A percentile compares a stretch with the other conserved stretches of the same genome.
phyloP scores from a whole-genome alignment of 331 rosid species.

The Pyracantha coccinea region DNA sequence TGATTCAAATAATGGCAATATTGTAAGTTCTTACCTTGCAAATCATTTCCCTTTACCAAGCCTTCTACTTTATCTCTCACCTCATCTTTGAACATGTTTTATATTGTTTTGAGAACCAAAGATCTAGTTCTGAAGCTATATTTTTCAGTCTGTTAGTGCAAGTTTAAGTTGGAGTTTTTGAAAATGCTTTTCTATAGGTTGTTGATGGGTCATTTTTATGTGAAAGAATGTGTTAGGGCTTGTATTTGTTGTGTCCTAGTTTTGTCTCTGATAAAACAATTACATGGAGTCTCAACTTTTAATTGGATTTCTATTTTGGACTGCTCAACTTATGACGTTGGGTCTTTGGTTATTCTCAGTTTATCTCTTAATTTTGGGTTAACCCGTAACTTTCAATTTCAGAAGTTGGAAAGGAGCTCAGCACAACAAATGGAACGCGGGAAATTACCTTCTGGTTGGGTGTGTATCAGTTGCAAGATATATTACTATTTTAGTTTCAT shows the following conservation, averaged over 20 bases:
- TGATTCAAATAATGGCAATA: constrained; percentile 17
- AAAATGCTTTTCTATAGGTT: background rate
- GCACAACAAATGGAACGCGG: constrained; percentile 31
- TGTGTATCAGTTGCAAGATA: constrained; percentile 31
- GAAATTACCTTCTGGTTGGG: constrained; percentile 76
- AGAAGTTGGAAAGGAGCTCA: constrained; percentile 40
- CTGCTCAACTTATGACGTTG: constrained; percentile 1
- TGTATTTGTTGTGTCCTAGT: background rate
- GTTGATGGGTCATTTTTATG: background rate
- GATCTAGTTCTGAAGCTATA: constrained; percentile 1
- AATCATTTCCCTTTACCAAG: constrained; percentile 3
- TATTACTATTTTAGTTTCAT: background rate
- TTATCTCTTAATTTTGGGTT: constrained; percentile 13
- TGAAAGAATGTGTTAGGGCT: background rate
- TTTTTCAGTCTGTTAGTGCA: background rate
- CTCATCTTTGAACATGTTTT: background rate
- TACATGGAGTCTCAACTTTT: background rate
- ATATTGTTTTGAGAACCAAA: background rate
- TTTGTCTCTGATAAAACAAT: background rate
- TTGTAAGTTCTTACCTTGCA: constrained; percentile 36
- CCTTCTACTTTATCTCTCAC: background rate
- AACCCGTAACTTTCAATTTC: constrained; percentile 27
- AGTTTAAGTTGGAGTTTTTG: background rate
- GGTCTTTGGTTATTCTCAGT: background rate
- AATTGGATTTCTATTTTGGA: constrained; percentile 9